A percentile compares a stretch with the other conserved stretches of the same genome.
These are phyloP conservation scores for Incumbomyces lentus DNA, from an alignment of 2,329 filamentous ascomycete species.

Conservation along the genomic window DNA sequence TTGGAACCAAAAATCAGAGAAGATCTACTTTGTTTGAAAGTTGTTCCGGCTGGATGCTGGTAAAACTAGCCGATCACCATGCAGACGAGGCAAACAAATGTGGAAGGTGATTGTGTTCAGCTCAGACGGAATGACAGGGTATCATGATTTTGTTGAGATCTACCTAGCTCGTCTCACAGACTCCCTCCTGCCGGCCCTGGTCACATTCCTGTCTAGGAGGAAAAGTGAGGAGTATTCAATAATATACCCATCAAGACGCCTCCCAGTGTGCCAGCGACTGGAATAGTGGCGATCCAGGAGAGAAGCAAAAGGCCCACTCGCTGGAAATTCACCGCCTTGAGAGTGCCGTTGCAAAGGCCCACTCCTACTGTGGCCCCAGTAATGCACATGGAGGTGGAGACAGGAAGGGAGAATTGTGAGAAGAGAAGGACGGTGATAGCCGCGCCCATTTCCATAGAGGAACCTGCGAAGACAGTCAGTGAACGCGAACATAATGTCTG, in stretches of 20 bases:
- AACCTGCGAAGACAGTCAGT: constrained; percentile 25
- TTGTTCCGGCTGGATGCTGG: too few relatives aligned
- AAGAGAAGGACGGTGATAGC: constrained; percentile 67
- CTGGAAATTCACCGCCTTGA: constrained; percentile 66
- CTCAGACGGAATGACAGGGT: too few relatives aligned
- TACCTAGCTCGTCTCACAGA: too few relatives aligned
- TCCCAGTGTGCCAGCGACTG: constrained; percentile 49
- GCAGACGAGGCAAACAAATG: too few relatives aligned
- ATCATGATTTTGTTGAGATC: too few relatives aligned
- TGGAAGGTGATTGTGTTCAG: too few relatives aligned
- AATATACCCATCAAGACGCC: constrained; percentile 44
- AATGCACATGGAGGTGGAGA: constrained; percentile 71
- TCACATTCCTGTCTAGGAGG: too few relatives aligned
- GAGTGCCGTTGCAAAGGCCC: constrained; percentile 62
- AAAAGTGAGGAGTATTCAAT: constrained; percentile 51
- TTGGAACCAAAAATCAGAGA: too few relatives aligned
- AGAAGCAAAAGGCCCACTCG: constrained; percentile 57
- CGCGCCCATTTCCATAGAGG: constrained; percentile 70
- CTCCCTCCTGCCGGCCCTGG: too few relatives aligned
- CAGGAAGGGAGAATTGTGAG: constrained; percentile 63
- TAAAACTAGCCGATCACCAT: too few relatives aligned
- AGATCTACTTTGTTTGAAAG: too few relatives aligned
- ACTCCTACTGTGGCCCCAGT: constrained; percentile 70
- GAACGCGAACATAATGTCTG: too few relatives aligned
- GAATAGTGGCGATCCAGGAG: constrained; percentile 58